Base-by-base conservation (phyloP, 2,329 filamentous ascomycete genomes). In the Ceratocystis cubensis region DNA sequence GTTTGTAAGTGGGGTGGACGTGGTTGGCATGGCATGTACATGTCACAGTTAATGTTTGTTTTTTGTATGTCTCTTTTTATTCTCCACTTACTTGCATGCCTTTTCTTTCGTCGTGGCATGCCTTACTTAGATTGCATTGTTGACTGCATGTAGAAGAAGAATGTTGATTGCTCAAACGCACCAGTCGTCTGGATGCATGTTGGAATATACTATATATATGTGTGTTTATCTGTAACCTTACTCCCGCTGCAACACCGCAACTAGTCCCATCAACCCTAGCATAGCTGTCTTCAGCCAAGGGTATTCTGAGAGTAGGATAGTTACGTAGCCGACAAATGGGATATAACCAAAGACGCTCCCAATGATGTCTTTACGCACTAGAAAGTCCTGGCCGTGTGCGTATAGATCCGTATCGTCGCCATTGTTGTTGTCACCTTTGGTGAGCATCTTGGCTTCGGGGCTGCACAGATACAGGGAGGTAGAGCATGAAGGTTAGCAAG, bases 221-320 rank as follows among this genome's bases (percentile, higher is more conserved):
- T 13, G 13, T 13, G 37, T 41, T 10, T 13, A 41, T 41, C 10
- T 41, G 37, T 41, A 5, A 46, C 15, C 25, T 70, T 79, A 96
- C 79, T 99, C 94, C 73, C 92, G 80, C 75, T 99, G 94, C 72
- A 99, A 75, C 61, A 99, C 87, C 30, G 96, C 94, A 78, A 96
- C 85, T 72, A 96, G 75, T 1, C 93, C 94, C 94, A 99, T 99
- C 63, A 96, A 82, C 1, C 90, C 93, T 73, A 99, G 76, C 86
- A 97, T 89, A 30, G 87, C 93, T 56, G 90, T 95, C 83, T 99
- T 99, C 72, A 97, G 76, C 93, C 93, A 97, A 5, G 94, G 94
- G 74, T 99, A 87, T 75, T 99, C 94, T 69, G 89, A 94, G 69
- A 99, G 80, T 76, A 97, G 80, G 71, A 99, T 99, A 1, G 94